A percentile compares a stretch with the other conserved stretches of the same genome.
These are phyloP conservation scores for Pythium plurisporium DNA, from an alignment of 352 stramenopile species.

Conservation along the genomic window DNA sequence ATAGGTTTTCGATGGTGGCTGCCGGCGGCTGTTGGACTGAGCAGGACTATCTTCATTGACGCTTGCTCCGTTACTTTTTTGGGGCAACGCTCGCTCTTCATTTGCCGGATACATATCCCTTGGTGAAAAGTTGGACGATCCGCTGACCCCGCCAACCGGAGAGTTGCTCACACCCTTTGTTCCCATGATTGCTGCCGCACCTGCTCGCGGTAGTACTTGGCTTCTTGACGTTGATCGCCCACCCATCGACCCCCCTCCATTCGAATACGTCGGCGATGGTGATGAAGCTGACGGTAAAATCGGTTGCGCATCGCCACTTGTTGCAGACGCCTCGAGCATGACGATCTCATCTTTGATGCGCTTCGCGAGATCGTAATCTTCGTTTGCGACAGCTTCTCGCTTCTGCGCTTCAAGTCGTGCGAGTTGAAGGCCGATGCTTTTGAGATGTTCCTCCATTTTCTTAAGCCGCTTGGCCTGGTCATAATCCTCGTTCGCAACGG, in stretches of 20 bases:
- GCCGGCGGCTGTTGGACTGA: slow-evolving; percentile 9
- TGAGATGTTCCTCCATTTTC: slow-evolving; percentile 85
- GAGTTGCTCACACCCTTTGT: slow-evolving; percentile 22
- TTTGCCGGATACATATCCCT: slow-evolving; percentile 50
- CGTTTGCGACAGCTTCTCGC: slow-evolving; percentile 79
- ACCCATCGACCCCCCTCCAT: background rate
- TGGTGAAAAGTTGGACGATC: slow-evolving; percentile 52
- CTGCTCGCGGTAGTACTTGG: slow-evolving; percentile 44
- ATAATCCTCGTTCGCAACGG: slow-evolving; percentile 89
- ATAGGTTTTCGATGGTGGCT: background rate
- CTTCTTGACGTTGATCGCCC: slow-evolving; percentile 21
- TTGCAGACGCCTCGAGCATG: slow-evolving; percentile 55
- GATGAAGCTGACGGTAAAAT: slow-evolving; percentile 28
- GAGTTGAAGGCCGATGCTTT: slow-evolving; percentile 85
- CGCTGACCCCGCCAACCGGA: slow-evolving; percentile 1
- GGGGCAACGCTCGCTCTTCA: slow-evolving; percentile 27
- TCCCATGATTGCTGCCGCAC: slow-evolving; percentile 27
- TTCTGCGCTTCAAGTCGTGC: slow-evolving; percentile 86
- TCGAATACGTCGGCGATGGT: slow-evolving; percentile 14
- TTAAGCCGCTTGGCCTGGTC: slow-evolving; percentile 84
- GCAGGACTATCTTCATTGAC: slow-evolving; percentile 18
- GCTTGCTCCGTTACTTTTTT: slow-evolving; percentile 7
- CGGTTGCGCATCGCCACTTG: slow-evolving; percentile 56
- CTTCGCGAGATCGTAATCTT: slow-evolving; percentile 92
- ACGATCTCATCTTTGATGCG: slow-evolving; percentile 86